Base-by-base conservation (phyloP, 257 asterid species). In the Jaltomata sinuosa region DNA sequence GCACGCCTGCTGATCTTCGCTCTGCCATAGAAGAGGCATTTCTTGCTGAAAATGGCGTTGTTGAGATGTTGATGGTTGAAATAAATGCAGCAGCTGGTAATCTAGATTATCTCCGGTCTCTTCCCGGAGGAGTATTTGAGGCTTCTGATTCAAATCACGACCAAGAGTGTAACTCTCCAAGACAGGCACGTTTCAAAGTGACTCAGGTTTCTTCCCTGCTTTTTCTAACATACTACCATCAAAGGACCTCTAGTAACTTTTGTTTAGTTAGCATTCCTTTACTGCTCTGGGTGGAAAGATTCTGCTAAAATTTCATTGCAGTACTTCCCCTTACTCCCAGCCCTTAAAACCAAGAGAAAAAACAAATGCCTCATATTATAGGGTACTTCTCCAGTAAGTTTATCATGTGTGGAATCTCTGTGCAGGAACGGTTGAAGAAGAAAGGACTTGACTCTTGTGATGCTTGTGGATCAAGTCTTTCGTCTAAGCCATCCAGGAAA, bases 11-110 rank as follows among this genome's bases (percentile, higher is more conserved):
- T 87, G 96, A 94, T 86, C 92, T 97, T 84, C 91, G 94, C 55
- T 93, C 98, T 84, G 99, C 99, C 84, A 95, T 95, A 72, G 99
- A 97, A 85, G 99, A 97, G 89, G 99, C 98, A 15, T 97, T 92
- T 86, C 89, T 97, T 50, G 97, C 97, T 21, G 99, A 97, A 86
- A 91, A 89, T 88, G 99, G 97, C 69, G 92, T 94, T 89, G 89
- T 89, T 65, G 99, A 97, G 88, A 92, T 95, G 98, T 85, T 97
- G 93, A 92, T 93, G 97, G 92, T 94, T 52, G 98, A 95, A 92
- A 91, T 97, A 80, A 92, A 92, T 84, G 97, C 97, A 38, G 98
- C 97, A 61, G 97, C 98, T 86, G 98, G 98, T 80, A 94, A 93
- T 89, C 82, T 91, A 67, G 94, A 92, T 84, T 90, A 93, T 88